These are phyloP conservation scores for Neolentinus lepideus DNA, from an alignment of 1,284 basidiomycete genomes.

Conservation along the genomic window DNA sequence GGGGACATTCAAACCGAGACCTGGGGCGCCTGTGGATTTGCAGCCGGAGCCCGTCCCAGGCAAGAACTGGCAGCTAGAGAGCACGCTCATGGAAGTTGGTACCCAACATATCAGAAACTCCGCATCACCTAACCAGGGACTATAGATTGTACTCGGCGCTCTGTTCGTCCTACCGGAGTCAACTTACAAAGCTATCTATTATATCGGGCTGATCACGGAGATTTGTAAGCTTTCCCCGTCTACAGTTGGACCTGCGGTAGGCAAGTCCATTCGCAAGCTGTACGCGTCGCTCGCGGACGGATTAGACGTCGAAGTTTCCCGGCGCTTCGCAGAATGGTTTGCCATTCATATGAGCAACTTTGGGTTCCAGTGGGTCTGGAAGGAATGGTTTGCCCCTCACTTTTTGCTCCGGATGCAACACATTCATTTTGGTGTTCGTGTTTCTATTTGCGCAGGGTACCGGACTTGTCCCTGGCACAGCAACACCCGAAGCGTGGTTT, in stretches of 20 bases:
- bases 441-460: too few species aligned
- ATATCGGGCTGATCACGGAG: constrained; percentile 86
- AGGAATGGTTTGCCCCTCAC: constrained; percentile 76
- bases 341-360: constrained; percentile 97
- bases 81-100: constrained; percentile 68
- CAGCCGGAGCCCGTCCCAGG: constrained; percentile 40
- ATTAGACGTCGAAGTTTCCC: constrained; percentile 78
- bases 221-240: constrained; percentile 88
- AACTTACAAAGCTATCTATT: constrained; percentile 78
- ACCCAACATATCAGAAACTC: not conserved
- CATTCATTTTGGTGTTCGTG: constrained; percentile 2
- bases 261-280: constrained; percentile 87
- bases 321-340: constrained; percentile 92
- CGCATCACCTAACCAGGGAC: not conserved
- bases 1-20: constrained; percentile 79
- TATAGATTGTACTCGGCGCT: constrained; percentile 67
- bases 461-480: constrained; percentile 65
- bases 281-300: constrained; percentile 75
- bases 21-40: constrained; percentile 38
- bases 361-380: constrained; percentile 99
- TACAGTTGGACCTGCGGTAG: constrained; percentile 93
- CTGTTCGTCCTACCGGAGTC: constrained; percentile 77
- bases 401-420: not conserved
- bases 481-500: constrained; percentile 86
- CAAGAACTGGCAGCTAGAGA: constrained; percentile 76